Evolutionary conservation across 176 grass and related monocot genomes (phyloP).

Genomic region (Bolboschoenus planiculmis): DNA sequence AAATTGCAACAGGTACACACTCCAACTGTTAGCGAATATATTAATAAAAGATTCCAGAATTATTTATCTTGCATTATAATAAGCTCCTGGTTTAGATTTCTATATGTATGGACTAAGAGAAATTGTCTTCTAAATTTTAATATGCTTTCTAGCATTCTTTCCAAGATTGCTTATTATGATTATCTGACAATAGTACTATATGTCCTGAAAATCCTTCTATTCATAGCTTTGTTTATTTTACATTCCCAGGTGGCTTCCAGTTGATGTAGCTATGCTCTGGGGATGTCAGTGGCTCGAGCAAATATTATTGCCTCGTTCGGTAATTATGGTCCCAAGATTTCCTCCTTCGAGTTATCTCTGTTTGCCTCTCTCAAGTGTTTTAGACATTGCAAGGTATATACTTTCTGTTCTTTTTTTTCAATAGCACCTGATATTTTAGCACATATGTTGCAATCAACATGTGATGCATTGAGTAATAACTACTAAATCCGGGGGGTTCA

Average conservation of each 20-base stretch:
- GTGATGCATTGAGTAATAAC: not conserved
- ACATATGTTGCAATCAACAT: not conserved
- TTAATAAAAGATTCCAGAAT: not conserved
- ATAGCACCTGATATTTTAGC: not conserved
- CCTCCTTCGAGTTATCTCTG: slow-evolving; percentile 57
- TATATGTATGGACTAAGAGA: not conserved
- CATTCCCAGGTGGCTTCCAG: slow-evolving; percentile 63
- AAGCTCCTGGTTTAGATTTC: not conserved
- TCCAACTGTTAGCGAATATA: not conserved
- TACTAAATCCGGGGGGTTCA: not conserved
- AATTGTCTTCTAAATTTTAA: not conserved
- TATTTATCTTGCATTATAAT: not conserved
- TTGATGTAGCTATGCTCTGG: slow-evolving; percentile 66
- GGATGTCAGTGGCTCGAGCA: slow-evolving; percentile 61
- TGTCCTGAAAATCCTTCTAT: not conserved
- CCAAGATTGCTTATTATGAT: not conserved
- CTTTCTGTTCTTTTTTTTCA: not conserved
- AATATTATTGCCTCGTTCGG: slow-evolving; percentile 51
- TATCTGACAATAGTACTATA: not conserved
- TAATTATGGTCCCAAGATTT: slow-evolving; percentile 52
- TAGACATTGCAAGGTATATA: slow-evolving; percentile 56
- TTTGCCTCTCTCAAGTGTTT: slow-evolving; percentile 45
- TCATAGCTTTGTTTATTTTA: not conserved
- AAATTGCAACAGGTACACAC: slow-evolving; percentile 65
- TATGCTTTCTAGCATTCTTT: slow-evolving; percentile 15